Evolutionary conservation across 2,329 filamentous ascomycete genomes (phyloP).

Genomic region (Didymellaceae sp.): DNA sequence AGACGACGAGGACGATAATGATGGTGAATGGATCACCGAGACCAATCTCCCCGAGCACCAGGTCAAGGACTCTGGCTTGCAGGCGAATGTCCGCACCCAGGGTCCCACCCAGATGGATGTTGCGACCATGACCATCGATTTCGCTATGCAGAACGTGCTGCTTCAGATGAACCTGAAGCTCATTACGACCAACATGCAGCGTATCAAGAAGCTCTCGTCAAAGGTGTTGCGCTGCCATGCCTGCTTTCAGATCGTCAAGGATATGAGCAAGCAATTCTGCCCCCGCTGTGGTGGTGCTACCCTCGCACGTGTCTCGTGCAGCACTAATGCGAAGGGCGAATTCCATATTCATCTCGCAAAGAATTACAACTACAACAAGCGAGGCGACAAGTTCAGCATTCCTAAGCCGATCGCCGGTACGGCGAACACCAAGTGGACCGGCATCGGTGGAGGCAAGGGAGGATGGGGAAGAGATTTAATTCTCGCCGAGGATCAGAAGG

Average conservation of each 20-base stretch:
- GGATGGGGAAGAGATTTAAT: slow-evolving; percentile 88
- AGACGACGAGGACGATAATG: slow-evolving; percentile 51
- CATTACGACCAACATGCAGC: slow-evolving; percentile 76
- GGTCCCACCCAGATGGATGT: slow-evolving; percentile 73
- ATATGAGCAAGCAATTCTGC: slow-evolving; percentile 92
- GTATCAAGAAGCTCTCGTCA: slow-evolving; percentile 84
- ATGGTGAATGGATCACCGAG: slow-evolving; percentile 89
- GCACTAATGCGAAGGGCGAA: slow-evolving; percentile 78
- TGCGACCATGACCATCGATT: slow-evolving; percentile 93
- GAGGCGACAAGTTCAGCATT: slow-evolving; percentile 90
- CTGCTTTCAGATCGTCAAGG: slow-evolving; percentile 77
- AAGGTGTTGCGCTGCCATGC: slow-evolving; percentile 89
- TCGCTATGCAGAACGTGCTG: slow-evolving; percentile 96
- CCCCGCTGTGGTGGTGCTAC: slow-evolving; percentile 87
- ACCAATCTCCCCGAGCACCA: slow-evolving; percentile 88
- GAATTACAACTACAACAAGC: slow-evolving; percentile 95
- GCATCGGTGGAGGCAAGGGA: slow-evolving; percentile 76
- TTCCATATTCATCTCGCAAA: slow-evolving; percentile 88
- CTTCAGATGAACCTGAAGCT: slow-evolving; percentile 94
- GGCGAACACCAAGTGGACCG: slow-evolving; percentile 74
- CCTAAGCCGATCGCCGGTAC: slow-evolving; percentile 87
- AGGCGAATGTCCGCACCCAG: slow-evolving; percentile 53
- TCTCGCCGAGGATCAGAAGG: slow-evolving; percentile 93
- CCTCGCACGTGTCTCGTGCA: slow-evolving; percentile 83
- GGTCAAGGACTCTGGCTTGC: slow-evolving; percentile 62